Evolutionary conservation across 2,329 filamentous ascomycete genomes (phyloP), one percentile per base, ranked within the genome.

Genomic region (Scopulariopsis brevicaulis): DNA sequence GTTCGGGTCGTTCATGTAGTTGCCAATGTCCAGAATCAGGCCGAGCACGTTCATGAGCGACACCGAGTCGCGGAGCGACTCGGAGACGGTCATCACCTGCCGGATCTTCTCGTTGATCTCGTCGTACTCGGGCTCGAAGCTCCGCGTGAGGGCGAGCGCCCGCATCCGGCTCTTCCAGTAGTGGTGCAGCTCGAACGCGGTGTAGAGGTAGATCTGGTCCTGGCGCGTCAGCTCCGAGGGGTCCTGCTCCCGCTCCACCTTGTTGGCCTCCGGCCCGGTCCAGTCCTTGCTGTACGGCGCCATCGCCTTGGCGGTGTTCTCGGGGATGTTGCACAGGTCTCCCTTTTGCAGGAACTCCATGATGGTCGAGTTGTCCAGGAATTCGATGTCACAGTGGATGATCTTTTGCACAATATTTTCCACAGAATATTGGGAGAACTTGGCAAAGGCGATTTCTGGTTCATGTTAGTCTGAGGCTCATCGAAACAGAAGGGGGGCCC

Each of bases 1-100:
- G 75, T 96, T 97, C 58, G 92, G 87, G 69, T 97, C 94, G 77
- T 99, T 99, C 94, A 99, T 99, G 79, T 96, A 99, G 73, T 99
- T 99, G 71, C 94, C 94, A 67, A 99, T 96, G 71, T 96, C 93
- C 65, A 99, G 77, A 71, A 99, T 99, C 61, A 97, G 80, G 60
- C 93, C 92, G 59, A 99, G 83, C 53, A 99, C 91, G 63, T 96
- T 96, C 86, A 97, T 96, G 65, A 99, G 75, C 28, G 90, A 88
- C 28, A 96, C 90, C 1, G 92, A 96, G 68, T 96, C 91, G 54
- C 93, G 84, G 58, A 99, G 76, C 11, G 90, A 89, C 73, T 97
- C 93, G 4, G 92, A 93, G 10, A 96, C 91, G 34, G 77, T 76
- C 40, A 95, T 88, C n/a, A 99, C 84, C 61, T 94, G 85, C 63